These are phyloP conservation scores for Coemansia sp. DNA, from an alignment of 192 early-diverging fungal genomes.

Conservation along the genomic window DNA sequence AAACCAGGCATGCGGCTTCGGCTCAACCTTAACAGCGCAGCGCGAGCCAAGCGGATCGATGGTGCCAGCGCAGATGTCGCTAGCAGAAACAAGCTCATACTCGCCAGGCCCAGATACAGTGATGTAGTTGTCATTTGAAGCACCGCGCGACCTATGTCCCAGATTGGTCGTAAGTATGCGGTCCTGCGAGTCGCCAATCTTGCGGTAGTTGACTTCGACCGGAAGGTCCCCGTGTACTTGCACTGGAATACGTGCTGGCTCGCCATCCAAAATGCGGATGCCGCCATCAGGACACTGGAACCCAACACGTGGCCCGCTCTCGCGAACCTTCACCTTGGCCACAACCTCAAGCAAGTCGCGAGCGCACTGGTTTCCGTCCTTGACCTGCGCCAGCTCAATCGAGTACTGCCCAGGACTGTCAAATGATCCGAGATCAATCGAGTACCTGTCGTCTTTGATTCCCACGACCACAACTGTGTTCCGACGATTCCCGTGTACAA, in stretches of 20 bases:
- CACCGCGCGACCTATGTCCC: constrained; percentile 1
- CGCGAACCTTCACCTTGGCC: constrained; percentile 36
- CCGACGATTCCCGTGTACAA: constrained; percentile 30
- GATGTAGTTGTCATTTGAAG: constrained; percentile 9
- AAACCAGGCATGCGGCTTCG: constrained; percentile 48
- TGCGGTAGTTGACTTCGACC: constrained; percentile 37
- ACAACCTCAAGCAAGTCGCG: constrained; percentile 32
- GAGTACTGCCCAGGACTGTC: constrained; percentile 33
- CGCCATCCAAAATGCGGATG: constrained; percentile 35
- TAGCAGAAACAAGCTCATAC: constrained; percentile 42
- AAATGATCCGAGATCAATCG: constrained; percentile 27
- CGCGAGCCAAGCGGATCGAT: constrained; percentile 24
- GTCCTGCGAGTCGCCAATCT: constrained; percentile 16
- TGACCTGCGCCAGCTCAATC: constrained; percentile 41
- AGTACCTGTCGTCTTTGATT: constrained; percentile 24
- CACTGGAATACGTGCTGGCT: constrained; percentile 36
- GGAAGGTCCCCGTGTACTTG: constrained; percentile 37
- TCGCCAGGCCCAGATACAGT: constrained; percentile 42
- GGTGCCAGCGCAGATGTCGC: constrained; percentile 36
- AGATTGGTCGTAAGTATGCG: constrained; percentile 17
- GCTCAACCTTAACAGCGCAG: constrained; percentile 44
- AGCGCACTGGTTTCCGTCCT: constrained; percentile 44
- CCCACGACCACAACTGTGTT: constrained; percentile 13
- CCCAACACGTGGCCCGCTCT: constrained; percentile 29
- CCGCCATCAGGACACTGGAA: constrained; percentile 39